Evolutionary conservation across 345 rosid species (phyloP), one percentile per base, ranked within the genome.

Genomic region (Conringia planisiliqua): DNA sequence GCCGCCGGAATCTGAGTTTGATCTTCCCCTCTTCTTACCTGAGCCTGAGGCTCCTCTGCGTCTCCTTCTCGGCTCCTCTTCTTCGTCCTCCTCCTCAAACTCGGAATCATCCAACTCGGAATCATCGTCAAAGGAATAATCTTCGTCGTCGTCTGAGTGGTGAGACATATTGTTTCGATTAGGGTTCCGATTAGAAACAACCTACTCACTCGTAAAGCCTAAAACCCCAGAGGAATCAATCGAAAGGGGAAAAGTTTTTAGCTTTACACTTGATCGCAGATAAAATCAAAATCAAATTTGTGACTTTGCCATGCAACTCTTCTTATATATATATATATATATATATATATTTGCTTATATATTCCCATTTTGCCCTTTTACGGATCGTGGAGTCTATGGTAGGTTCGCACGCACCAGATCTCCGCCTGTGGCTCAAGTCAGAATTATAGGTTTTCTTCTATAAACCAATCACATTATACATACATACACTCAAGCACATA

Each of bases 1-100:
- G 16, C 74, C 75, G 40, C 73, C 85, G 18, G 80, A 83, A 10
- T 86, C 87, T 0, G 84, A 88, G 58, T 78, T 78, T 20, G 92
- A 90, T 84, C 95, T 84, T 80, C 85, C 69, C 64, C 98, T 69
- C 85, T 92, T 92, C 79, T 35, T 78, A 30, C 54, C 62, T 10
- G 86, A 80, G 10, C 68, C 33, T 22, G 24, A 22, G 24, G 1
- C 67, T 3, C 66, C 63, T 32, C 36, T 64, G 47, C 50, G 74
- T 60, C 10, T 82, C 36, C 22, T 78, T 52, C 30, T 76, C n/a
- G 66, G 66, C 18, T 82, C 85, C 16, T 85, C 88, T 8, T 83
- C 89, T 3, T 84, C 85, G 4, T 47, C 55, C 3, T 50, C 29
- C 1, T 30, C 33, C 24, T 47, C 55, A 6, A 46, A 7, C 4